phyloP scores from a whole-genome alignment of 1,284 basidiomycete species.

The Phaffia rhodozyma region DNA sequence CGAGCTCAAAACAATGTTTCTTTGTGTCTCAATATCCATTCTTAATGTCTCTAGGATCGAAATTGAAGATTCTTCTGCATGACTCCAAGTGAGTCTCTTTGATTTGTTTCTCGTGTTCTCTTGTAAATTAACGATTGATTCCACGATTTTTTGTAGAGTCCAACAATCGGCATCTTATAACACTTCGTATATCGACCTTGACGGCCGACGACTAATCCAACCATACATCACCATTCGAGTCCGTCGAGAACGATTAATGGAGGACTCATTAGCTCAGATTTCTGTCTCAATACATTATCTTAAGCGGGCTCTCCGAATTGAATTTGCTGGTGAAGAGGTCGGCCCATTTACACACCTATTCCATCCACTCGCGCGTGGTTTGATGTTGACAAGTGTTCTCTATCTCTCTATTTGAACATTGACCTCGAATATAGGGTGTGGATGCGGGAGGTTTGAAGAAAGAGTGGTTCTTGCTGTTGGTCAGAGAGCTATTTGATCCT shows the following conservation, averaged over 20 bases:
- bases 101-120: neutral
- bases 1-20: conserved; percentile 17
- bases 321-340: conserved; percentile 25
- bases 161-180: conserved; percentile 16
- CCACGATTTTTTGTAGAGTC: neutral
- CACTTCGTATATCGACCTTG: conserved; percentile 21
- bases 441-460: conserved; percentile 23
- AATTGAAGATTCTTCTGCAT: conserved; percentile 22
- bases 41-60: conserved; percentile 24
- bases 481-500: conserved; percentile 23
- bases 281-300: conserved; percentile 19
- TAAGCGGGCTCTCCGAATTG: conserved; percentile 23
- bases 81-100: conserved; percentile 20
- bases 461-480: conserved; percentile 28
- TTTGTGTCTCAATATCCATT: conserved; percentile 26
- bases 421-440: conserved; percentile 22
- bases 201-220: conserved; percentile 13
- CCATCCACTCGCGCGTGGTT: neutral
- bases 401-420: neutral
- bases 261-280: conserved; percentile 22
- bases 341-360: neutral
- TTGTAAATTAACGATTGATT: conserved; percentile 16
- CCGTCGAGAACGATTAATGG: conserved; percentile 22
- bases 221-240: conserved; percentile 22
- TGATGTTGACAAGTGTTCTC: neutral